phyloP scores from a whole-genome alignment of 1,139 yeast species.

The Kodamaea arcana region DNA sequence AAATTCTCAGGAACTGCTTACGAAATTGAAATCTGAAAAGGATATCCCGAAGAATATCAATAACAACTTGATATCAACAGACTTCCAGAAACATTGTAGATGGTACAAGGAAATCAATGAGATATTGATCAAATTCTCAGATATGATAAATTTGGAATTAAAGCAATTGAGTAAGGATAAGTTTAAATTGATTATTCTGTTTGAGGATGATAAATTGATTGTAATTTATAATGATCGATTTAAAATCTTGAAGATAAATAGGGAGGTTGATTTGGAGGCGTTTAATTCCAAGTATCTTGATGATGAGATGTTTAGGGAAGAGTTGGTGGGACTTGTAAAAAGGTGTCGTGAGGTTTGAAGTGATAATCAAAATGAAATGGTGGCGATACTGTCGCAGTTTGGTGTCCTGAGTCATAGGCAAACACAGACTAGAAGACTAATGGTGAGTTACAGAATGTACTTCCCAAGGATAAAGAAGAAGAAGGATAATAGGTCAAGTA shows the following conservation, averaged over 20 bases:
- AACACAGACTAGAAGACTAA: no score
- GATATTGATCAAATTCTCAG: conserved; percentile 19
- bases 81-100: conserved; percentile 21
- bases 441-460: no score
- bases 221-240: conserved; percentile 4
- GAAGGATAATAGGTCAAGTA: no score
- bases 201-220: background rate
- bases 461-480: no score
- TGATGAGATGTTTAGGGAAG: conserved; percentile 1
- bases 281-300: background rate
- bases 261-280: conserved; percentile 1
- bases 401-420: no score
- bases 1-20: conserved; percentile 2
- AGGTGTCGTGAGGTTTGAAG: no score
- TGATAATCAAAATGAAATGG: no score
- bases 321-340: conserved; percentile 3
- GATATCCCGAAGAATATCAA: conserved; percentile 2
- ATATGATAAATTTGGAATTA: conserved; percentile 12
- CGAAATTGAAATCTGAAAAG: background rate
- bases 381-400: no score
- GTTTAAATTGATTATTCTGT: conserved; percentile 5
- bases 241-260: conserved; percentile 3
- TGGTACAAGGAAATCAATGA: conserved; percentile 31
- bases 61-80: conserved; percentile 6
- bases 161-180: conserved; percentile 6